phyloP scores from a whole-genome alignment of 805 yeast genomes.

The Nakazawaea peltata region DNA sequence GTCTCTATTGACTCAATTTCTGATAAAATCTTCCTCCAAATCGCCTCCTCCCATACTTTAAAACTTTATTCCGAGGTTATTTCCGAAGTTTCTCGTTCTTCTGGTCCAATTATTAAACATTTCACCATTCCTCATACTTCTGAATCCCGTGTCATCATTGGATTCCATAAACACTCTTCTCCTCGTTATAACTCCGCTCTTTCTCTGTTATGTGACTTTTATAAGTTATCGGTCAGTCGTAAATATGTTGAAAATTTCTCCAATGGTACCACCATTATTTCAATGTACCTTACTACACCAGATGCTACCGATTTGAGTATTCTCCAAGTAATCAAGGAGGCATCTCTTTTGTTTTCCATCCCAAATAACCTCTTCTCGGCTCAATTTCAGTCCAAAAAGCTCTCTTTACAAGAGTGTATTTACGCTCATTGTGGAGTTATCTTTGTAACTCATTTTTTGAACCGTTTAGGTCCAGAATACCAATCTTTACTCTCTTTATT shows the following conservation, averaged over 20 bases:
- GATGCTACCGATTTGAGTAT: slow-evolving; percentile 67
- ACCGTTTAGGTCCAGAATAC: slow-evolving; percentile 89
- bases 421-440: slow-evolving; percentile 92
- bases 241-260: slow-evolving; percentile 92
- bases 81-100: slow-evolving; percentile 56
- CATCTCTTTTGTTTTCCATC: slow-evolving; percentile 82
- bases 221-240: slow-evolving; percentile 75
- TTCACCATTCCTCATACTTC: slow-evolving; percentile 70
- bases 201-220: slow-evolving; percentile 80
- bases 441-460: slow-evolving; percentile 89
- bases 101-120: slow-evolving; percentile 91
- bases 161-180: slow-evolving; percentile 76
- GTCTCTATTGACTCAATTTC: slow-evolving; percentile 44
- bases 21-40: slow-evolving; percentile 69
- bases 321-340: slow-evolving; percentile 88
- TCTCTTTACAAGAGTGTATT: slow-evolving; percentile 89
- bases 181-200: slow-evolving; percentile 84
- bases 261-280: slow-evolving; percentile 79
- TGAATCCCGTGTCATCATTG: slow-evolving; percentile 84
- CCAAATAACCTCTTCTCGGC: slow-evolving; percentile 80
- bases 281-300: slow-evolving; percentile 70
- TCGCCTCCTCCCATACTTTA: slow-evolving; percentile 76
- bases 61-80: slow-evolving; percentile 66
- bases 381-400: slow-evolving; percentile 62
- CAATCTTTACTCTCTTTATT: slow-evolving; percentile 57